Evolutionary conservation across 176 grass and related monocot genomes (phyloP), one percentile per base, ranked within the genome.

Genomic region (Paspalum vaginatum): DNA sequence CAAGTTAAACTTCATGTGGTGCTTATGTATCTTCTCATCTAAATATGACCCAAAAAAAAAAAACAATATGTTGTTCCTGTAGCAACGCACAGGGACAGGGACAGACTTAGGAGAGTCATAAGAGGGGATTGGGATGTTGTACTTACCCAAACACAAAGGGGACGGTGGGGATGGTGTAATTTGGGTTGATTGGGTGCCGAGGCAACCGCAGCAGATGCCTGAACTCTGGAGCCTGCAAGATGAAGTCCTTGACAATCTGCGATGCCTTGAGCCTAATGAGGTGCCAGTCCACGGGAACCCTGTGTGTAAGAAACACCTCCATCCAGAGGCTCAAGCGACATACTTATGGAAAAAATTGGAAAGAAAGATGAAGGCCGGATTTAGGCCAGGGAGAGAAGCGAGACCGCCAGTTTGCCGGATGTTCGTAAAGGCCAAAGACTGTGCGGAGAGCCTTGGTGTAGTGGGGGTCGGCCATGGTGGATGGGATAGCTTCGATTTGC

Each of bases 81-180:
- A n/a, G n/a, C n/a, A n/a, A n/a, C n/a, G n/a, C n/a, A n/a, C n/a
- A n/a, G n/a, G n/a, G n/a, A n/a, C n/a, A n/a, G n/a, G n/a, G n/a
- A n/a, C n/a, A n/a, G n/a, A n/a, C n/a, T n/a, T n/a, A n/a, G n/a
- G n/a, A n/a, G n/a, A n/a, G n/a, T n/a, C n/a, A 51, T 17, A 51
- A 17, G 0, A 20, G 62, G 41, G 17, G 40, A 21, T 44, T 41
- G 5, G 74, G 15, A 48, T 27, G 43, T 10, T 68, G 9, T 4
- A 37, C 74, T 77, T 77, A 77, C 74, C 57, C 22, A 77, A 47
- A 48, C 0, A 56, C 42, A 4, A 77, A 48, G 14, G 74, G 74
- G 21, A 62, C n/a, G n/a, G n/a, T n/a, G n/a, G n/a, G n/a, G n/a
- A n/a, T 61, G 13, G 41, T 25, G 56, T 17, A 17, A 14, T 11